These are phyloP conservation scores for Daldinia decipiens DNA, from an alignment of 495 filamentous ascomycete species.

Conservation along the genomic window DNA sequence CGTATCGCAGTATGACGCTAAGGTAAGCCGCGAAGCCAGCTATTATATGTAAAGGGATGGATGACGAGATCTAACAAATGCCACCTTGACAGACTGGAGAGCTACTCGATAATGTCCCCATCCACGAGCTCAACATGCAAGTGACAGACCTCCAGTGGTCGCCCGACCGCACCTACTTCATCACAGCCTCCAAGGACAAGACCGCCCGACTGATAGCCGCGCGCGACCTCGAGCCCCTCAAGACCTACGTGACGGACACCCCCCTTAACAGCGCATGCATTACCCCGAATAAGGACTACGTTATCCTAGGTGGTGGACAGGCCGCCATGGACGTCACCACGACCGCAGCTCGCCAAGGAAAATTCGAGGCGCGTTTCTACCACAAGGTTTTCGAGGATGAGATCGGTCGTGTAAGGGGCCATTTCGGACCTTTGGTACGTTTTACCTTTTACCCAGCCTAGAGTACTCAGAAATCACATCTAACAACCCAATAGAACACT, in stretches of 20 bases:
- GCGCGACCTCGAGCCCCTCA: slow-evolving; percentile 86
- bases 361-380: slow-evolving; percentile 99
- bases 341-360: slow-evolving; percentile 90
- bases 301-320: slow-evolving; percentile 96
- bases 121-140: slow-evolving; percentile 82
- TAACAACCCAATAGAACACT: slow-evolving; percentile 53
- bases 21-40: slow-evolving; percentile 62
- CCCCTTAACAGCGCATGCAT: slow-evolving; percentile 94
- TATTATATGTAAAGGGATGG: not conserved
- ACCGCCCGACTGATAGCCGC: slow-evolving; percentile 85
- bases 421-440: slow-evolving; percentile 94
- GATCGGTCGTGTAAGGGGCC: slow-evolving; percentile 93
- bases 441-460: slow-evolving; percentile 3
- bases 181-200: slow-evolving; percentile 98
- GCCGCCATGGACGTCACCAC: slow-evolving; percentile 99
- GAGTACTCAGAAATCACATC: not conserved
- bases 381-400: slow-evolving; percentile 99
- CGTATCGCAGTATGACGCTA: slow-evolving; percentile 93
- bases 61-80: slow-evolving; percentile 23
- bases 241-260: slow-evolving; percentile 93
- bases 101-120: slow-evolving; percentile 77
- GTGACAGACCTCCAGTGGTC: slow-evolving; percentile 97
- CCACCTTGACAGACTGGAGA: slow-evolving; percentile 83
- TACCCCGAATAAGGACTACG: slow-evolving; percentile 93
- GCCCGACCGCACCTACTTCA: slow-evolving; percentile 93